Conservation (phyloP, 2,329 filamentous ascomycete genomes). For the Biscogniauxia mediterranea region DNA sequence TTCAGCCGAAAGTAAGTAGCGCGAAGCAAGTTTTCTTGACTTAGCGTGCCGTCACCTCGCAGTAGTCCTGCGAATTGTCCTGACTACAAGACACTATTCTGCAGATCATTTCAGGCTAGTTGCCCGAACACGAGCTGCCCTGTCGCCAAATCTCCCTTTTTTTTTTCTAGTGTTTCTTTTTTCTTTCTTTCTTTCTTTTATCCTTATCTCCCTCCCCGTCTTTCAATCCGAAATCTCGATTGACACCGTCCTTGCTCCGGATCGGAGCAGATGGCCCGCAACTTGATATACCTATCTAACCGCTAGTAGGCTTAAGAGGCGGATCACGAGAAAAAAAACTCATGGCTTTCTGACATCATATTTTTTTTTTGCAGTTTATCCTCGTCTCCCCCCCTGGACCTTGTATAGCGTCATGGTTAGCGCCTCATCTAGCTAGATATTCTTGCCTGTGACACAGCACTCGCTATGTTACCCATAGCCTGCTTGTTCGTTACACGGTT, state of each 20-base stretch:
- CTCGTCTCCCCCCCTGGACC: neutral
- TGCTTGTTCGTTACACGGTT: neutral
- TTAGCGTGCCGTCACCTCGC: neutral
- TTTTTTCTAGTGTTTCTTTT: neutral
- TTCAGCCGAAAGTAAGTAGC: neutral
- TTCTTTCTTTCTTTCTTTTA: neutral
- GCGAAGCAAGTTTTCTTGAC: neutral
- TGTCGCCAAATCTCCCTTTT: neutral
- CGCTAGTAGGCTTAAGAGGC: neutral
- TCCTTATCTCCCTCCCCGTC: neutral
- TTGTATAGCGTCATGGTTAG: neutral
- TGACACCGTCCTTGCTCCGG: neutral
- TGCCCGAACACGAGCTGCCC: constrained; percentile 21
- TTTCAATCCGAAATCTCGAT: neutral
- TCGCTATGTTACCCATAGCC: neutral
- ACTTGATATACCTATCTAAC: neutral
- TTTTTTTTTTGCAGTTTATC: neutral
- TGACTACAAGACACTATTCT: constrained; percentile 17
- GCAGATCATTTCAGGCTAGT: constrained; percentile 18
- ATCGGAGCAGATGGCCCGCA: neutral
- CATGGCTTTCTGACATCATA: neutral
- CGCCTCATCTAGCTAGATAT: neutral
- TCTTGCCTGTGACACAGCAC: neutral
- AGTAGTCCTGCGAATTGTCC: constrained; percentile 1
- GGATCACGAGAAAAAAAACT: neutral